Base-by-base conservation (phyloP, 352 stramenopile species). In the Plasmopara muralis region DNA sequence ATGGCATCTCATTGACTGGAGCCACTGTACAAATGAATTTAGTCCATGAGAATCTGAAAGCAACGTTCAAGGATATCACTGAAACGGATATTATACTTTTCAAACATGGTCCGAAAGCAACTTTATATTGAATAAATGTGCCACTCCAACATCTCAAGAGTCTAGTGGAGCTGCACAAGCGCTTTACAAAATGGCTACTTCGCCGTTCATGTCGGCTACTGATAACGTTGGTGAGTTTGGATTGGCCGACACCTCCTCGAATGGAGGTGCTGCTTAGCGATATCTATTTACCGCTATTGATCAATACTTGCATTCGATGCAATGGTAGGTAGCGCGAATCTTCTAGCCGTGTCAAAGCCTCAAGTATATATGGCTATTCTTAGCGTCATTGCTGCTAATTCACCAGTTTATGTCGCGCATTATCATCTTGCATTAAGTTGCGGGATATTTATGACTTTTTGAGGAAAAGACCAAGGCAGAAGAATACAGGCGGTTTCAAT, bases 241-340 rank as follows among this genome's bases (percentile, higher is more conserved):
- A 38, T 18, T 49, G 47, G 6, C 52, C 5, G 47, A 59, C 28
- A 59, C 52, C 6, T 59, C n/a, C 37, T 40, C 20, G 16, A 59
- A 59, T 28, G 0, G 10, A 9, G 52, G 52, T 37, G 52, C 52
- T 16, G 37, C 37, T n/a, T 6, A 59, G n/a, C 44, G 43, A 48
- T 53, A 29, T 0, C 34, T 53, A 3, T 53, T 48, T 48, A 53
- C 52, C 6, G 18, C 44, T 49, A 38, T 59, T 37, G 52, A 48
- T 37, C 52, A 59, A 59, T 38, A 15, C 53, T 39, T n/a, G 44
- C 33, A 53, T 53, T 34, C 30, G 52, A 59, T 59, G 37, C 53
- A 9, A 53, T 53, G 43, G 52, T 34, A 48, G 44, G 52, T 38
- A 53, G 44, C 9, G 14, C 52, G 37, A 59, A 57, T 47, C n/a